Evolutionary conservation across 257 asterid genomes (phyloP).

Genomic region (Prunella vulgaris): DNA sequence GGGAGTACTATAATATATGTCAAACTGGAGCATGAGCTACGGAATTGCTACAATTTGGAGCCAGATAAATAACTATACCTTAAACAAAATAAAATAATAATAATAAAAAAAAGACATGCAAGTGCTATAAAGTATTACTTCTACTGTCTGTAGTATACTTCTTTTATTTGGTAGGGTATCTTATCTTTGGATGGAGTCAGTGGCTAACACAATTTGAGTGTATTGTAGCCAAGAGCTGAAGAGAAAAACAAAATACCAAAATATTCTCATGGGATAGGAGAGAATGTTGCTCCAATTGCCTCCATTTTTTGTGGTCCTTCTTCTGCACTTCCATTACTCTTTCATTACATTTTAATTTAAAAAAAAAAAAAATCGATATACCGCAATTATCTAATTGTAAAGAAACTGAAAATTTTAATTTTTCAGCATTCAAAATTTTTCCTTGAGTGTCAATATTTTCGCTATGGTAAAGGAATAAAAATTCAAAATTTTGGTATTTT

Average conservation of each 20-base stretch:
- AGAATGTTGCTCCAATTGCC: constrained; percentile 19
- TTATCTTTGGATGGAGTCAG: constrained; percentile 14
- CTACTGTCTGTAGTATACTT: background rate
- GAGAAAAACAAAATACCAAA: constrained; percentile 12
- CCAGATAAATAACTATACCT: background rate
- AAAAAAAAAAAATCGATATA: too few species aligned
- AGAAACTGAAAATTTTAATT: too few species aligned
- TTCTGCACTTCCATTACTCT: background rate
- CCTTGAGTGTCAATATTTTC: too few species aligned
- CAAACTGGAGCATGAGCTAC: constrained; percentile 15
- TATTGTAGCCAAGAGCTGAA: constrained; percentile 3
- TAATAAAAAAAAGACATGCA: background rate
- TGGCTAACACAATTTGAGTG: constrained; percentile 9
- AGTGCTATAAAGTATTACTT: background rate
- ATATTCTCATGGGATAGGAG: constrained; percentile 19
- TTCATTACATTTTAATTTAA: too few species aligned
- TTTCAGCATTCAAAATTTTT: too few species aligned
- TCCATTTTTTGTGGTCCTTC: constrained; percentile 27
- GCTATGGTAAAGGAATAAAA: too few species aligned
- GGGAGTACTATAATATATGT: constrained; percentile 13
- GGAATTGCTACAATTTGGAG: background rate
- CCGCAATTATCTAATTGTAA: too few species aligned
- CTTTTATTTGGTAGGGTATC: constrained; percentile 18
- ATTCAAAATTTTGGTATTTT: too few species aligned
- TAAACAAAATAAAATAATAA: background rate